A percentile compares a stretch with the other conserved stretches of the same genome.
Conservation (phyloP, 202 grass and related monocot species). For the Eragrostis tef region DNA sequence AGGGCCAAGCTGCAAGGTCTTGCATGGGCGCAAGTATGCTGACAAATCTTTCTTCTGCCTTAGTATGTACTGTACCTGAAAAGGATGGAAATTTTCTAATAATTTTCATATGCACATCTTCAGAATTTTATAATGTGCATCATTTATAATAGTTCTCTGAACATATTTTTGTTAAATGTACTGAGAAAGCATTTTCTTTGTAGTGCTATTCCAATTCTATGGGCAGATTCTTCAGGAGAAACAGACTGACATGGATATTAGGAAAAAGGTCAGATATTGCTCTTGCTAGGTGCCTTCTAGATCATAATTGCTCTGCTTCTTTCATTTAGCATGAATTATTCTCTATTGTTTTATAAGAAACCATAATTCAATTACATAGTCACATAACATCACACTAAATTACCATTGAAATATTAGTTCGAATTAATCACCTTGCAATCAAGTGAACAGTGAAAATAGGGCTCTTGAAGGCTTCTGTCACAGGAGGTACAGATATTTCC, state of each 20-base stretch:
- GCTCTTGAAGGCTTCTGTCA: constrained; percentile 91
- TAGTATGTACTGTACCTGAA: constrained; percentile 87
- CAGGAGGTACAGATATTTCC: constrained; percentile 96
- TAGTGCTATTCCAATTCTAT: constrained; percentile 26
- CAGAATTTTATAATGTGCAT: constrained; percentile 13
- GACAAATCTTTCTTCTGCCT: constrained; percentile 70
- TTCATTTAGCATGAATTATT: constrained; percentile 47
- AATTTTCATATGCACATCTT: constrained; percentile 30
- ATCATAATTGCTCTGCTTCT: constrained; percentile 33
- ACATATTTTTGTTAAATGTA: constrained; percentile 3
- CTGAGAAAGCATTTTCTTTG: constrained; percentile 10
- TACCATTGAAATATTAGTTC: constrained; percentile 15
- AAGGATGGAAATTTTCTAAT: constrained; percentile 33
- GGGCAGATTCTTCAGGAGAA: constrained; percentile 21
- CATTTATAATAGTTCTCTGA: constrained; percentile 9
- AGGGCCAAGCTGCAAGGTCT: constrained; percentile 88
- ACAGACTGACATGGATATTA: constrained; percentile 34
- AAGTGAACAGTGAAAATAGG: constrained; percentile 90
- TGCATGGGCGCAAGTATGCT: constrained; percentile 79
- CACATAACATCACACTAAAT: constrained; percentile 25
- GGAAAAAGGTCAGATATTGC: constrained; percentile 22
- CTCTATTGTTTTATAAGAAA: constrained; percentile 12
- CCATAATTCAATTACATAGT: constrained; percentile 41
- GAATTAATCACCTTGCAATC: constrained; percentile 80
- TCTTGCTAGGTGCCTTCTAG: constrained; percentile 42